Evolutionary conservation across 1,139 yeast species (phyloP), one percentile per base, ranked within the genome.

Genomic region (Zygosaccharomyces sapae): DNA sequence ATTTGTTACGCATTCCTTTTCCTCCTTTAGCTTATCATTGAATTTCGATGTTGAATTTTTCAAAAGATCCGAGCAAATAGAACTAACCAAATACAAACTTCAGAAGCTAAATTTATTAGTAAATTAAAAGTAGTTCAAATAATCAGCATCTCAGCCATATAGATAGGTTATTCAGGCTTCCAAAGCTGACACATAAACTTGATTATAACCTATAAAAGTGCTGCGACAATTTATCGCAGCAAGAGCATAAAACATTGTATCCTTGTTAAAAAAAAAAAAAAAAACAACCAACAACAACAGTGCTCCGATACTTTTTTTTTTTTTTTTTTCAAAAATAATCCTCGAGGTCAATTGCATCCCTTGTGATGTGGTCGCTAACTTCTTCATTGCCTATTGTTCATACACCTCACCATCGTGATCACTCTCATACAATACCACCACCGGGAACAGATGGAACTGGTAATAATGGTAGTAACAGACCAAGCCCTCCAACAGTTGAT

Each of bases 311-410:
- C 25, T 8, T 31, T 18, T 13, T 31, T 31, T 13, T 5, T 20
- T 20, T 20, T 20, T 20, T 2, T 4, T 20, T 20, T 6, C 4
- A 20, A n/a, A 13, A 31, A 31, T 31, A 31, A 13, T 31, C 18
- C 34, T 31, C 34, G 34, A 31, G 18, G 10, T 31, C 34, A 31
- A 31, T 31, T 31, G 18, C 16, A 31, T n/a, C 6, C 6, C 5
- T 31, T 38, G 46, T 27, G 18, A 55, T 60, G 64, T 57, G 61
- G 60, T 55, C 50, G 34, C 53, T 55, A 40, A 53, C 62, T 16
- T 60, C 66, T 38, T 58, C 66, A 19, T 59, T 61, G 40, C 66
- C 65, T 16, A 54, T 59, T 34, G 56, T 58, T 20, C 59, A 59
- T 39, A 51, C 54, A 2, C 55, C 55, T 12, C 61, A 54, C 39